Evolutionary conservation across 352 stramenopile species (phyloP), one percentile per base, ranked within the genome.

Genomic region (Pythium apleroticum): DNA sequence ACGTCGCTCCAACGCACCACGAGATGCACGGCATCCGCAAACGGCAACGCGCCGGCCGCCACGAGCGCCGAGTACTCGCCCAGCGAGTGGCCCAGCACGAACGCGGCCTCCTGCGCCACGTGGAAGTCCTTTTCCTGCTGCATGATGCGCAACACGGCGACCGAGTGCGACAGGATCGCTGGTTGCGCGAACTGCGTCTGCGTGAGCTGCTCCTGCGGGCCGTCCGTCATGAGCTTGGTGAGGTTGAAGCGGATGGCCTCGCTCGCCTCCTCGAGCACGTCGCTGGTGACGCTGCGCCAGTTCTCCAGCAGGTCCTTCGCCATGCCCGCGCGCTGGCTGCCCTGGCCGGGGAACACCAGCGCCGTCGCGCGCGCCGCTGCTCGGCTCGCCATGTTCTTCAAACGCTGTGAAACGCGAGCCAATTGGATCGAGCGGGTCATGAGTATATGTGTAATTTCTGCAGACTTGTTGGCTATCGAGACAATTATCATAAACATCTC

Each of bases 21-120:
- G 25, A 95, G 81, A 60, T 68, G 61, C 33, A 83, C 78, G 25
- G 83, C 86, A 52, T 90, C 80, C 9, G 75, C 76, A 45, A 96
- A 92, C 1, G 74, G 55, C 52, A 96, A 70, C 43, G 82, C 68
- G 17, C 79, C 68, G 10, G 84, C 77, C 2, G 88, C 84, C 55
- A 93, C 86, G 27, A 96, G 72, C 61, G 88, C 88, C 66, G 88
- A 86, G 73, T 95, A 96, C 71, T 96, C 86, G 50, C 88, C 88
- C 12, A 96, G 71, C 63, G 88, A 96, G 73, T 96, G 88, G 53
- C 88, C 88, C 48, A 95, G 49, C 28, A 78, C 81, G 24, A 81
- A 81, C 10, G 73, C 39, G n/a, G 77, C 69, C 15, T 49, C 28
- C 22, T 71, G 17, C 17, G 24, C 49, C 19, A 83, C 70, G 28